Evolutionary conservation across 1,284 basidiomycete species (phyloP), one percentile per base, ranked within the genome.

Genomic region (Austroboletus sp.): DNA sequence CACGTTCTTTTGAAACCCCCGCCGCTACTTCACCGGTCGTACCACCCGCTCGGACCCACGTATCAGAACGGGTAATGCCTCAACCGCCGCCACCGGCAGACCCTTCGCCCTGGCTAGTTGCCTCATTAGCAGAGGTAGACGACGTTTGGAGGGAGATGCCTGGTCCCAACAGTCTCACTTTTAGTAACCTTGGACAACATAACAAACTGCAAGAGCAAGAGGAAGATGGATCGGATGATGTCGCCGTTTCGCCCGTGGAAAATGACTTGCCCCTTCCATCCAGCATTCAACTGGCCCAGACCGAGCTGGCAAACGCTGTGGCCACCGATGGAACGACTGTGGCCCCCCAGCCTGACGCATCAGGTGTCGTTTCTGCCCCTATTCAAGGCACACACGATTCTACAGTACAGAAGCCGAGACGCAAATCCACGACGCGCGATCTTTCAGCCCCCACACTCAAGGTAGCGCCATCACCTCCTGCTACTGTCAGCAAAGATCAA

Each of bases 111-210:
- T 83, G 80, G 82, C 61, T 69, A 42, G 57, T 67, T 35, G 66
- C 74, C 11, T 72, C 76, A 6, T 67, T 75, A 44, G 66, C 67
- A 11, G 57, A 59, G 21, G 56, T 66, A 3, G 71, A 73, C 29
- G 74, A 75, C 5, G 66, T 60, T 40, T 79, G 76, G 79, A 69
- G 66, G 37, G 65, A 70, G 44, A 56, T 64, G n/a, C 55, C 63
- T 2, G 68, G 67, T 26, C 63, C 73, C 7, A 73, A 70, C 49
- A 75, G 73, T 49, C 66, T 80, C 17, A 77, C 79, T 0, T 67
- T 74, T 40, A 74, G 70, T 42, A 79, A 80, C 51, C 63, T 81
- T 16, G 76, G 71, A n/a, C 75, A 80, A 47, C 78, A 78, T 56
- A 76, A 76, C 52, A 72, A 73, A 53, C 69, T 75, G 44, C 52